phyloP scores from a whole-genome alignment of 2,329 filamentous ascomycete species.

The Fusarium buxicola region DNA sequence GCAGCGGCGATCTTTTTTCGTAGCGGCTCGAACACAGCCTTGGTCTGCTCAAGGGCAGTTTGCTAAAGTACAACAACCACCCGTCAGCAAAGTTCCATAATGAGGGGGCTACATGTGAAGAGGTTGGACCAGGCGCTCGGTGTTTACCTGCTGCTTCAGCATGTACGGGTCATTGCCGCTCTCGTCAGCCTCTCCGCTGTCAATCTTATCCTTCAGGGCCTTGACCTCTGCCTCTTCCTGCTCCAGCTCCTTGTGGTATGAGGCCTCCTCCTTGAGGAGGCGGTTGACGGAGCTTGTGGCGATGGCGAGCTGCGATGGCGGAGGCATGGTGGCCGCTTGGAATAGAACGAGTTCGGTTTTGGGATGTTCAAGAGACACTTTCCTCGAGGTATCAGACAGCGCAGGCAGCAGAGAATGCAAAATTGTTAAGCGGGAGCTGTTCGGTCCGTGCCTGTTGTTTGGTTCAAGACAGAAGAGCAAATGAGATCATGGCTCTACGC shows the following conservation, averaged over 20 bases:
- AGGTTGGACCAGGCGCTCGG: neutral
- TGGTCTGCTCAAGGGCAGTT: slow-evolving; percentile 87
- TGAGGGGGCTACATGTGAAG: neutral
- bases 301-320: slow-evolving; percentile 81
- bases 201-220: slow-evolving; percentile 72
- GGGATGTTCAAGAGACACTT: too few relatives aligned
- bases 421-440: slow-evolving; percentile 16
- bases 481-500: slow-evolving; percentile 46
- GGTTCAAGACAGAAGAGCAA: slow-evolving; percentile 31
- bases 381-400: neutral
- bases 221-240: slow-evolving; percentile 79
- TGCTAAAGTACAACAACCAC: slow-evolving; percentile 61
- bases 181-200: slow-evolving; percentile 61
- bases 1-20: slow-evolving; percentile 77
- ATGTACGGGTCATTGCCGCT: slow-evolving; percentile 83
- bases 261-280: slow-evolving; percentile 90
- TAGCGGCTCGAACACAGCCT: slow-evolving; percentile 81
- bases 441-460: slow-evolving; percentile 38
- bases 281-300: slow-evolving; percentile 83
- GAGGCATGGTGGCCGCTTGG: slow-evolving; percentile 69
- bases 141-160: slow-evolving; percentile 85
- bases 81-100: slow-evolving; percentile 11
- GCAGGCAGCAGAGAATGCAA: slow-evolving; percentile 11
- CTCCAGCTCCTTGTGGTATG: slow-evolving; percentile 87
- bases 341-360: neutral